Percentiles rank a stretch among this genome's conserved stretches.
These are phyloP conservation scores for Elongisporangium senticosum DNA, from an alignment of 352 stramenopile genomes.

Conservation along the genomic window DNA sequence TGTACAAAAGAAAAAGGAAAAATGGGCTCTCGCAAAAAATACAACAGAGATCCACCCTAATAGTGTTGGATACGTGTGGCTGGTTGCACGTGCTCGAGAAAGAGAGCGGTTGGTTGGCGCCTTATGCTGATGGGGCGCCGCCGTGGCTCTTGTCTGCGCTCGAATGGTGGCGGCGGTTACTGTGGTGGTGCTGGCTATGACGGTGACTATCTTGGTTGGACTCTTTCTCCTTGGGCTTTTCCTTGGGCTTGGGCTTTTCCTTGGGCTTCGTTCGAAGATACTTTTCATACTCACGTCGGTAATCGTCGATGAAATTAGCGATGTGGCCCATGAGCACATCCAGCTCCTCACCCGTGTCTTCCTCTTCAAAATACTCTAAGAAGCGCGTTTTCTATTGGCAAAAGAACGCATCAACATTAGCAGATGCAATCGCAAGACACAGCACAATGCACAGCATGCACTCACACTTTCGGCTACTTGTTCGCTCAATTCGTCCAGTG, in stretches of 20 bases:
- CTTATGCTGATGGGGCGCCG: neutral
- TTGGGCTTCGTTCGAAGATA: conserved; percentile 40
- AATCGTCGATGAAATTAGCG: conserved; percentile 70
- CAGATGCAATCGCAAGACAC: neutral
- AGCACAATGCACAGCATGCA: conserved; percentile 3
- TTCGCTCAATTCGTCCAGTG: conserved; percentile 41
- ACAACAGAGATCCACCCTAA: neutral
- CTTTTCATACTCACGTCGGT: conserved; percentile 63
- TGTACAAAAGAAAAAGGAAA: neutral
- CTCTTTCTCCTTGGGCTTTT: neutral
- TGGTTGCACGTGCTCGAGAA: neutral
- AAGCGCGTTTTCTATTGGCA: conserved; percentile 55
- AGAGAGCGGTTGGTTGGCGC: neutral
- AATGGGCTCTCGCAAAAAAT: neutral
- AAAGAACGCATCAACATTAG: neutral
- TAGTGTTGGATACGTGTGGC: neutral
- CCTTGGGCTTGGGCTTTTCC: conserved; percentile 9
- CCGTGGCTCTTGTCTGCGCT: neutral
- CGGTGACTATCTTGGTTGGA: neutral
- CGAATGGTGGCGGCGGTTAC: neutral
- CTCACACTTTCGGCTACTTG: conserved; percentile 46
- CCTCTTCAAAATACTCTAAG: conserved; percentile 81
- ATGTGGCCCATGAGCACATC: conserved; percentile 71
- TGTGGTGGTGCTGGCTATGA: neutral
- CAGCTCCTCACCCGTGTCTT: conserved; percentile 71